These are phyloP conservation scores for Glycine soja DNA, from an alignment of 306 rosid species.

Conservation along the genomic window DNA sequence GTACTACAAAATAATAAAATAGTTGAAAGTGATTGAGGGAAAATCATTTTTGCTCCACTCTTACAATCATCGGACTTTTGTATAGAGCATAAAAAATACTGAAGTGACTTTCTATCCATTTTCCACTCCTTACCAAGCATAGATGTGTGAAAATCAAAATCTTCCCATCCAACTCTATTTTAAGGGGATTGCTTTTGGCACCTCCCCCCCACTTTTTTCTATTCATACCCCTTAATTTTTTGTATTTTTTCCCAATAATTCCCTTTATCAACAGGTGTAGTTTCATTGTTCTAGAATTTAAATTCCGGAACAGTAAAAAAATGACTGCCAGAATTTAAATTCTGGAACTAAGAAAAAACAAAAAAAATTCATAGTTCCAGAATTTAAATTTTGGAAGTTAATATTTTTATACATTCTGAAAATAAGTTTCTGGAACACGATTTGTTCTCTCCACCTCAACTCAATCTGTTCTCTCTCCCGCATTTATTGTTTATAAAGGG, in stretches of 20 bases:
- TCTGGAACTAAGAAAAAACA: not conserved
- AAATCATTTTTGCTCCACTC: slow-evolving; percentile 18
- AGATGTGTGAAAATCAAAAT: slow-evolving; percentile 20
- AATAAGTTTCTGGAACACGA: not conserved
- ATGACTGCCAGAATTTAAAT: too few relatives aligned
- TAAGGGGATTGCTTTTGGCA: not conserved
- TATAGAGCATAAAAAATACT: slow-evolving; percentile 15
- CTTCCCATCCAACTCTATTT: not conserved
- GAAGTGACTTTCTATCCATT: slow-evolving; percentile 12
- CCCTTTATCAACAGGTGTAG: not conserved
- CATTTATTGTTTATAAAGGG: not conserved
- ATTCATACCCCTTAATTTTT: too few relatives aligned
- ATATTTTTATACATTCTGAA: not conserved
- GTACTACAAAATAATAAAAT: not conserved
- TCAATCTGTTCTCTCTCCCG: not conserved
- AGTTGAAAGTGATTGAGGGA: not conserved
- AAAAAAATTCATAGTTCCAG: not conserved
- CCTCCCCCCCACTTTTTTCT: too few relatives aligned
- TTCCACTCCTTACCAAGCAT: slow-evolving; percentile 19
- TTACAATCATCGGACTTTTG: not conserved
- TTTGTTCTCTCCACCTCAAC: not conserved
- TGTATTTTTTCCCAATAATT: too few relatives aligned
- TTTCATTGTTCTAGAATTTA: not conserved
- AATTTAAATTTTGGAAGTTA: too few relatives aligned
- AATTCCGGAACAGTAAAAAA: not conserved